Base-by-base conservation (phyloP, 2,329 filamentous ascomycete genomes). In the Fusarium foetens region DNA sequence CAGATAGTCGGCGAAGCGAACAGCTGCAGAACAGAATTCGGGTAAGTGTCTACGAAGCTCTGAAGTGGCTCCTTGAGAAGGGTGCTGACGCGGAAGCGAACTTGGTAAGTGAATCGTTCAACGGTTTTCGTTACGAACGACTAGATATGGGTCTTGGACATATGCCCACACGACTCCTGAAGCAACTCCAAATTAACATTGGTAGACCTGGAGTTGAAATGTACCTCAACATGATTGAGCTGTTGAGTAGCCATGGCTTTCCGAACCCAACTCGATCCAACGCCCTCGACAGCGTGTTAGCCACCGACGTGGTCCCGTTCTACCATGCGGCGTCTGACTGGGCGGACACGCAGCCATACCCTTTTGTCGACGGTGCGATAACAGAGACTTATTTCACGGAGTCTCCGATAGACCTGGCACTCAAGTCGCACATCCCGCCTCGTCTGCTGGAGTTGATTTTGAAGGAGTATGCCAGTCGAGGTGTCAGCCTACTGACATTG, bases 51-150 rank as follows among this genome's bases (percentile, higher is more conserved):
- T 49, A 39, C 10, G 16, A 41, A 11, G 35, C 27, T n/a, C 23
- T 71, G 35, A 17, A 48, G 23, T 70, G 68, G 63, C 38, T 71
- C 9, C 53, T 71, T 8, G 39, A 70, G 14, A 67, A 51, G 41
- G 53, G 57, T 8, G 38, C 54, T 12, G 29, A 61, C 25, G 49
- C 23, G 6, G 42, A 27, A 49, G 35, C 48, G 10, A n/a, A 19
- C 39, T 29, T 14, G 25, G n/a, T 11, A 4, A 33, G 46, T 49
- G 46, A 49, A 21, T 46, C 19, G 1, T 23, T 45, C 0, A 45
- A 45, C 8, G 43, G 43, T 2, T 46, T 46, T 46, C 43, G 25
- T 0, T 46, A 46, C 21, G 12, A 8, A 13, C 5, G 19, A 10
- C 16, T 17, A 8, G 14, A n/a, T 17, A 31, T 21, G 21, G 31